Evolutionary conservation across 306 rosid species (phyloP), one percentile per base, ranked within the genome.

Genomic region (Luffa aegyptiaca): DNA sequence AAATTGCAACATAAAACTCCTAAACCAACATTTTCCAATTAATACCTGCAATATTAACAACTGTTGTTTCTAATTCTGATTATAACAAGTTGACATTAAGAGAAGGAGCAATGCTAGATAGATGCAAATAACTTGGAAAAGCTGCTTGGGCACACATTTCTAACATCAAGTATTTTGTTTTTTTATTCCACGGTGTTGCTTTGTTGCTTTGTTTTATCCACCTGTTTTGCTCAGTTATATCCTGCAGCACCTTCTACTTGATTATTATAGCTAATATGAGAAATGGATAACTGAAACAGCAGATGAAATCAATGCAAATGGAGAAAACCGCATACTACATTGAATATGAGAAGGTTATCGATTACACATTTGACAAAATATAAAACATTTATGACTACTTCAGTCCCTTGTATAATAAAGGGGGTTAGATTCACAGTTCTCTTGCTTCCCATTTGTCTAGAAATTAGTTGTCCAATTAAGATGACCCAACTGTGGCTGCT

Each of bases 381-480:
- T 83, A 73, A 72, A 87, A 51, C 89, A 84, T 84, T 90, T 90
- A 87, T 94, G 85, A 84, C 94, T 88, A 84, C 87, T 80, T 41
- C 87, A 81, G 84, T 86, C 90, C 90, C 92, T 85, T 82, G 81
- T 86, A 81, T 81, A 82, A 80, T 81, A 85, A 83, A 78, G 90
- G 82, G 93, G 82, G 93, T 90, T 86, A 86, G 92, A 82, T 85
- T 85, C 87, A 80, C 78, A 76, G 69, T 51, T 79, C 73, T 52
- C 84, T n/a, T 45, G 65, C 62, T 79, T 36, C 73, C 74, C 73
- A 44, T 79, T 66, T 79, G 35, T 69, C 92, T 90, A 96, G 94
- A 96, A 96, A 89, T 90, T 96, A 78, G 94, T 69, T 76, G 96
- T 86, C 99, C 99, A 96, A 71, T 91, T 92, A 88, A 92, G 87